phyloP scores from a whole-genome alignment of 225 moss, liverwort and hornwort genomes.

The Takakia lepidozioides region DNA sequence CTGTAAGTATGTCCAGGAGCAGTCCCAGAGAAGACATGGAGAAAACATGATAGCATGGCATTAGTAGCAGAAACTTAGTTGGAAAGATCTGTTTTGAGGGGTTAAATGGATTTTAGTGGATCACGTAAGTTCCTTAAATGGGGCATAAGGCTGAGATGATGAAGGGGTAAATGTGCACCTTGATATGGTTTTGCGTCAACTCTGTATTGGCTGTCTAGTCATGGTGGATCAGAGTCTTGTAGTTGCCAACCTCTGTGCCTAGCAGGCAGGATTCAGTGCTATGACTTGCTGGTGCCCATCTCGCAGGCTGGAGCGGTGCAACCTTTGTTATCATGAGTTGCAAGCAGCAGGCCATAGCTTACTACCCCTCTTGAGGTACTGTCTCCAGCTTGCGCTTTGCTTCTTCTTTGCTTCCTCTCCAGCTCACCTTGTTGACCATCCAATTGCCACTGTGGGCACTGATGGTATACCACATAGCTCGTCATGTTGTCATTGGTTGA shows the following conservation, averaged over 20 bases:
- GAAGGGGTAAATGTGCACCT: too few species aligned
- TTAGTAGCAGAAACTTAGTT: too few species aligned
- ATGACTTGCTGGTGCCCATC: background rate
- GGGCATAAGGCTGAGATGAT: too few species aligned
- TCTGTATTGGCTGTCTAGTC: conserved; percentile 4
- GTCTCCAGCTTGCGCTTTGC: background rate
- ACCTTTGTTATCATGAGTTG: conserved; percentile 85
- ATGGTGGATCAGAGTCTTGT: background rate
- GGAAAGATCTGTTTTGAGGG: too few species aligned
- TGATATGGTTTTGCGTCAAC: too few species aligned
- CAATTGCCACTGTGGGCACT: background rate
- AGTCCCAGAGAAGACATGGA: too few species aligned
- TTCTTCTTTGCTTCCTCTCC: background rate
- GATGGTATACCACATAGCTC: too few species aligned
- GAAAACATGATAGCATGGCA: too few species aligned
- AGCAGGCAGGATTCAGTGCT: background rate
- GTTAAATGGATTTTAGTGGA: too few species aligned
- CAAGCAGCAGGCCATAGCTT: conserved; percentile 56
- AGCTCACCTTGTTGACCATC: background rate
- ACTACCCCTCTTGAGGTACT: conserved; percentile 59
- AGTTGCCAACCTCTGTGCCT: background rate
- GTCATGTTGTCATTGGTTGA: too few species aligned
- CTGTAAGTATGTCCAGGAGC: too few species aligned
- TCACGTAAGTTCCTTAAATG: too few species aligned
- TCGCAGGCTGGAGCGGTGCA: conserved; percentile 74